Evolutionary conservation across 2,329 filamentous ascomycete species (phyloP), one percentile per base, ranked within the genome.

Genomic region (Exophiala bonariae): DNA sequence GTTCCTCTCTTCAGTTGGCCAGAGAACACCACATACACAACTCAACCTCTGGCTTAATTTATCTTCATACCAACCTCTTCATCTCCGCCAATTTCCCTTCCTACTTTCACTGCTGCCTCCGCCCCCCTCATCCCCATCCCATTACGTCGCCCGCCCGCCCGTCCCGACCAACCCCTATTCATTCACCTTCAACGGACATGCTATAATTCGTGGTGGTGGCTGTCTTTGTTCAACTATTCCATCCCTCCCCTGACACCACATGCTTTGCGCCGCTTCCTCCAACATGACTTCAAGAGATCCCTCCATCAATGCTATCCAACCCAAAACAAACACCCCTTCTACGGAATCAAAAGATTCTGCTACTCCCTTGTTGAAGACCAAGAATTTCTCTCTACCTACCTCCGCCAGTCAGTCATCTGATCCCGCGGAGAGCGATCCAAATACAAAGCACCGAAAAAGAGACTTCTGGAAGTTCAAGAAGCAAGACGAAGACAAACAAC

Each of bases 381-480:
- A n/a, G n/a, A n/a, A n/a, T n/a, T n/a, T 17, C 41, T 18, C 22
- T 42, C 14, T 28, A 26, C 31, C 19, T 23, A 31, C 14, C 39
- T 31, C 19, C 37, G 10, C 35, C 37, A 16, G 31, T 4, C 31
- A 32, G 38, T 38, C 36, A 17, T 14, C 30, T 6, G 48, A 47
- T 26, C 16, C 41, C 4, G 14, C 35, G 6, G 41, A 14, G 2
- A 38, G 41, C 23, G 50, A 54, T 20, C 46, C 49, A 14, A 35
- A 46, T 22, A 57, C 57, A 17, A 77, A 75, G 56, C 56, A 59
- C 44, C 78, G 79, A 65, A 83, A 79, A 66, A 73, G 79, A 54
- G 74, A 75, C 50, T 68, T 85, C 20, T 84, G 83, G 64, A 76
- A 78, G 3, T 77, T 85, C 50, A 79, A 79, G 47, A 83, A 80